Evolutionary conservation across 2,329 filamentous ascomycete genomes (phyloP), one percentile per base, ranked within the genome.

Genomic region (Amauroascus verrucosus): DNA sequence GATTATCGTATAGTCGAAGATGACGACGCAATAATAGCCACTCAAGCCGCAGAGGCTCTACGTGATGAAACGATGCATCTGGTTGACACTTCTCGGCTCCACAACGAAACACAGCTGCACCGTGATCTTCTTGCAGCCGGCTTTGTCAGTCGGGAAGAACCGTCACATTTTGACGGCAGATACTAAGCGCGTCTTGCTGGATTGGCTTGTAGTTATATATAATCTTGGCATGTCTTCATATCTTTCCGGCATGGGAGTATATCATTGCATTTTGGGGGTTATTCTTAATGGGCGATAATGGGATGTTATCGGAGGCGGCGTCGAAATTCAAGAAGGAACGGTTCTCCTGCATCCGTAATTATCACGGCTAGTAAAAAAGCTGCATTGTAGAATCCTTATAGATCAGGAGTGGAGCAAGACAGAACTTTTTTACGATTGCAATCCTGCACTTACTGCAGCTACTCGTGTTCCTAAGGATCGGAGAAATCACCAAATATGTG

Each of bases 1-100:
- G 69, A 69, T 35, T 72, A 71, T 53, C 67, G 70, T 54, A 67
- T 71, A 60, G 69, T 71, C 64, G 57, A 55, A 37, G 68, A 71
- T 20, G 67, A 71, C 38, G 69, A 71, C 50, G 62, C 64, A 7
- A 47, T 57, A 24, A 67, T 69, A 13, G 68, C 70, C 48, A 59
- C 66, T 2, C 64, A 67, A 28, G 61, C 65, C 7, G 61, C 58
- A 13, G 56, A 60, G 4, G 57, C 60, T 3, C 61, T 72, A 46
- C 67, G 67, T 46, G 66, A 69, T 51, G 67, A 70, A 35, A 62
- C 69, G 14, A 59, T 72, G 51, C 64, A 65, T 18, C 57, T 72
- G 48, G 70, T 70, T 40, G 69, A 70, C 55, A 48, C 51, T 13
- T 61, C 67, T 9, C 64, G 66, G 16, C 58, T 68, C 9, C 53